Percentiles rank a stretch among this genome's conserved stretches.
Conservation (phyloP, 257 asterid species). For the Solanum pinnatisectum region DNA sequence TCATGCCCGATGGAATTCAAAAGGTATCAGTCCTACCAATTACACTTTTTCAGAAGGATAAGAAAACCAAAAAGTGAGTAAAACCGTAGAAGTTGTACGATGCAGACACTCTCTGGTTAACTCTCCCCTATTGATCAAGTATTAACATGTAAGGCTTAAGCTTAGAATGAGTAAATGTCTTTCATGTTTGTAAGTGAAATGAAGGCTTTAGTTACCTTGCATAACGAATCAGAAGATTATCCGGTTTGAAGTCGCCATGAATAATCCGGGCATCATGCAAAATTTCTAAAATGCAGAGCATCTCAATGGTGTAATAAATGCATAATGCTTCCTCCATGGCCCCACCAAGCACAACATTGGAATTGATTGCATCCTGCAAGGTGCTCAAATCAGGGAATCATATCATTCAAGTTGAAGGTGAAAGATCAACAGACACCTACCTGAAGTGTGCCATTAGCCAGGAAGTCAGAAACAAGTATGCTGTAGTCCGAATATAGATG, state of each 20-base stretch:
- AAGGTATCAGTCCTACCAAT: background rate
- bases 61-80: background rate
- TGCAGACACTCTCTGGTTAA: background rate
- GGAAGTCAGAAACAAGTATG: slow-evolving; percentile 68
- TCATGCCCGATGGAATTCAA: background rate
- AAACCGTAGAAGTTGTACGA: background rate
- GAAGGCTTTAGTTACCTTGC: slow-evolving; percentile 50
- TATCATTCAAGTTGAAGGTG: background rate
- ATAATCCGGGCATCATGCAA: slow-evolving; percentile 58
- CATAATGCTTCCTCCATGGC: slow-evolving; percentile 87
- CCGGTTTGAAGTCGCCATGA: slow-evolving; percentile 97
- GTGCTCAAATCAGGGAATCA: slow-evolving; percentile 2
- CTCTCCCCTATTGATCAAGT: background rate
- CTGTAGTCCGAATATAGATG: slow-evolving; percentile 94
- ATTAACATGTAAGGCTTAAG: background rate
- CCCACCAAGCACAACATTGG: slow-evolving; percentile 48
- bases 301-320: slow-evolving; percentile 85
- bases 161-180: background rate
- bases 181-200: background rate
- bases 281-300: slow-evolving; percentile 81
- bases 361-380: slow-evolving; percentile 83
- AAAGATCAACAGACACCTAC: slow-evolving; percentile 28
- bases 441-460: slow-evolving; percentile 91
- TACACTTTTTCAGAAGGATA: background rate
- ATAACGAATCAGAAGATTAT: slow-evolving; percentile 84